Percentiles rank a stretch among this genome's conserved stretches.
phyloP scores from a whole-genome alignment of 2,329 filamentous ascomycete species.

The Rhynchosporium secalis region DNA sequence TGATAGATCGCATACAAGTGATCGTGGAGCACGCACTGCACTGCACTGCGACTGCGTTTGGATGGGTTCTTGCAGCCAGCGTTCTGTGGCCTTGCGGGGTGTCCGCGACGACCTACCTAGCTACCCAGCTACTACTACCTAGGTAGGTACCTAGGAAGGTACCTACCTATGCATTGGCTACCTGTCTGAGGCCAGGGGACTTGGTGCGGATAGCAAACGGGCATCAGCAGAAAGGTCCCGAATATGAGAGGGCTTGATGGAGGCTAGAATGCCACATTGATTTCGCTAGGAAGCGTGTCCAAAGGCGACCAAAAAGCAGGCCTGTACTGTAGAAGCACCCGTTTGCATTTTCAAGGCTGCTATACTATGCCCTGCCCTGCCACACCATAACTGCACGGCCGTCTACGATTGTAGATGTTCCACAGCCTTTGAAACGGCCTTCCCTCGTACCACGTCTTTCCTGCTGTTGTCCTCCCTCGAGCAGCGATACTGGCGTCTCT shows the following conservation, averaged over 20 bases:
- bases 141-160: background rate
- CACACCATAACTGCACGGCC: background rate
- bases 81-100: background rate
- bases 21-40: background rate
- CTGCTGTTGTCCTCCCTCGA: background rate
- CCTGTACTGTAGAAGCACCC: background rate
- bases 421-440: constrained; percentile 2
- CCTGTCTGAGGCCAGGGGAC: no score
- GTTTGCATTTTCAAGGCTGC: background rate
- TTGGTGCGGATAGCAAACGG: no score
- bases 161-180: no score
- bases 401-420: background rate
- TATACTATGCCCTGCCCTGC: background rate
- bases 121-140: background rate
- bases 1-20: background rate
- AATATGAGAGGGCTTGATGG: background rate
- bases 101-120: background rate
- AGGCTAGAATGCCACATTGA: background rate
- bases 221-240: no score
- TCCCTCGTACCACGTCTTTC: background rate
- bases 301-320: background rate
- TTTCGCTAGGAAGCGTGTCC: background rate
- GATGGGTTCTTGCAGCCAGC: background rate
- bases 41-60: background rate
- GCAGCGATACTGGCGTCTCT: background rate